These are phyloP conservation scores for Termitomyces eurrhizus DNA, from an alignment of 768 basidiomycete genomes.

Conservation along the genomic window DNA sequence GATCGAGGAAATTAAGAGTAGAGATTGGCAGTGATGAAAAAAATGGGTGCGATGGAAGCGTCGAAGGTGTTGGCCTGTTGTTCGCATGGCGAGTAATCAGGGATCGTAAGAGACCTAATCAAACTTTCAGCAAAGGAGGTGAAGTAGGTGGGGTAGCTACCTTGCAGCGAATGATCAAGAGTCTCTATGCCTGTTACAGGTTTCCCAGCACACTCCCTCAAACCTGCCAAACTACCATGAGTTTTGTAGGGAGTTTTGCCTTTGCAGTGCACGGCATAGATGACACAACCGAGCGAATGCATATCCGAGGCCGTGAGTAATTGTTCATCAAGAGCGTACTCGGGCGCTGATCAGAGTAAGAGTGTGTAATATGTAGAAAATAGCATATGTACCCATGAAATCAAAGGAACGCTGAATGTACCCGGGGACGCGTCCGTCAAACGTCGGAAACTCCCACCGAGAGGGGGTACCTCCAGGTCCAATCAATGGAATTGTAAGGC, in stretches of 20 bases:
- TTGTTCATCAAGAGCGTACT: conserved; percentile 89
- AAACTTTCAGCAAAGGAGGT: conserved; percentile 7
- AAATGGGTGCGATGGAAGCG: conserved; percentile 82
- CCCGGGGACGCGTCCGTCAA: conserved; percentile 73
- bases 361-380: not conserved
- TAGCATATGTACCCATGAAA: conserved; percentile 69
- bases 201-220: conserved; percentile 69
- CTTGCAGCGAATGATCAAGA: conserved; percentile 71
- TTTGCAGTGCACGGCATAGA: conserved; percentile 90
- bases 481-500: conserved; percentile 76
- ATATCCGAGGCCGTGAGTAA: conserved; percentile 88
- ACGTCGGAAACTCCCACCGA: conserved; percentile 88
- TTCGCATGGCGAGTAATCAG: conserved; percentile 78
- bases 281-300: conserved; percentile 86
- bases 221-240: conserved; percentile 65
- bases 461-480: conserved; percentile 67
- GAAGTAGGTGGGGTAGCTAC: conserved; percentile 29
- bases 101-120: conserved; percentile 68
- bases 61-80: conserved; percentile 70
- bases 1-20: conserved; percentile 93
- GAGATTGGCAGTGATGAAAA: conserved; percentile 96
- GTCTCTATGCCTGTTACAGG: conserved; percentile 57
- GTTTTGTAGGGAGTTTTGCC: conserved; percentile 85
- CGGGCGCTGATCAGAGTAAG: conserved; percentile 59
- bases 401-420: conserved; percentile 92